Evolutionary conservation across 192 early-diverging fungal genomes (phyloP).

Genomic region (Dispira simplex): DNA sequence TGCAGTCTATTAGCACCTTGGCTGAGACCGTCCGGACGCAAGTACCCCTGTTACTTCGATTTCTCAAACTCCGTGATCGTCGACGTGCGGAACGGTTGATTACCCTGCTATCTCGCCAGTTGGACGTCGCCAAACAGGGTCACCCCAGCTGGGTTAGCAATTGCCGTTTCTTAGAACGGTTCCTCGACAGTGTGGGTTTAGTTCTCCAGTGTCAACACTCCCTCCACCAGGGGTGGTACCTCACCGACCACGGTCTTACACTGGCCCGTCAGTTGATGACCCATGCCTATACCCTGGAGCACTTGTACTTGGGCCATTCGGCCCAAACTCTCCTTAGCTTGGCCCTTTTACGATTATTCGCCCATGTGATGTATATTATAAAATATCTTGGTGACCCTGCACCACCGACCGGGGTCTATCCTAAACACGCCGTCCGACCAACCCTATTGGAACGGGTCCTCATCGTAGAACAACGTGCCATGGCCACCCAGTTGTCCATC

Average conservation of each 20-base stretch:
- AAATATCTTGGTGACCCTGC: neutral
- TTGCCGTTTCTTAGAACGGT: constrained; percentile 3
- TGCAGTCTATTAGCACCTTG: neutral
- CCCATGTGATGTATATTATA: constrained; percentile 23
- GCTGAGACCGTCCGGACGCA: neutral
- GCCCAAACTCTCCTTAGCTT: constrained; percentile 21
- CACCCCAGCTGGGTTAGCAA: too few species aligned
- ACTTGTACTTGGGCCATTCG: constrained; percentile 29
- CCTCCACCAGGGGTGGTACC: constrained; percentile 14
- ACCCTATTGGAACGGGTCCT: neutral
- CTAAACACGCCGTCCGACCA: neutral
- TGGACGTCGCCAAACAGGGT: neutral
- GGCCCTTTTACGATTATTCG: constrained; percentile 30
- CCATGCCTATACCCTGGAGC: constrained; percentile 30
- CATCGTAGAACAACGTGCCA: neutral
- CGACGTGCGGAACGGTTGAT: neutral
- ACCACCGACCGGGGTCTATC: neutral
- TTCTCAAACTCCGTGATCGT: neutral
- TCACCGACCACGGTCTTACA: constrained; percentile 16
- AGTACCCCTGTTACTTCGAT: neutral
- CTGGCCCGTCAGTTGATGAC: constrained; percentile 24
- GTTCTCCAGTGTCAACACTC: neutral
- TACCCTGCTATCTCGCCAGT: neutral
- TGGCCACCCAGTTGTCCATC: neutral
- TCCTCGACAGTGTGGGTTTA: neutral